Evolutionary conservation across 2,329 filamentous ascomycete genomes (phyloP), one percentile per base, ranked within the genome.

Genomic region (Paraconiothyrium brasiliense): DNA sequence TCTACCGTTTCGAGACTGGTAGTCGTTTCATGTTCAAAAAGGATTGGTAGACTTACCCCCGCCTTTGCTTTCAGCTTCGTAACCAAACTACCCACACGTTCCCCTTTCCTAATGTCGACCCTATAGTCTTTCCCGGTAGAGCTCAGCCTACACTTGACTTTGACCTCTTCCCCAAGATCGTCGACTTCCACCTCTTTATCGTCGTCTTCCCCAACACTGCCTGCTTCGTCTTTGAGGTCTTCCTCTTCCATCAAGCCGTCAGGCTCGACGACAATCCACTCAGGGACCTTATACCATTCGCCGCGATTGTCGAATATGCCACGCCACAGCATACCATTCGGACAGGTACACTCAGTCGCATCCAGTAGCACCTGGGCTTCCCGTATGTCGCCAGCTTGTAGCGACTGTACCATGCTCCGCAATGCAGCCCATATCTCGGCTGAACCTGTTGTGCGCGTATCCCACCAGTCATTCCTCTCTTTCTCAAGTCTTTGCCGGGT

Each of bases 381-480:
- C 37, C 72, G 74, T 41, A 83, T 67, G 34, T 81, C 74, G 0
- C 80, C 83, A 0, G 74, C 69, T 81, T 90, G 90, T 63, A 97
- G 76, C 7, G 92, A 81, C 63, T 91, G 86, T 20, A 93, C 83
- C 0, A 89, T 90, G 1, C 88, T 82, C 49, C 85, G 85, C 14
- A 97, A 78, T 0, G 92, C 90, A 68, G 87, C 87, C 94, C 94
- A 98, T 30, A 95, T 86, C 77, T 97, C 92, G 4, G 85, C 72
- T 4, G 88, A 85, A 2, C 93, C 93, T 0, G 90, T 91, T 16
- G 96, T 92, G 50, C 93, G 84, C 1, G 94, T 97, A 63, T 97
- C 93, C 78, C 97, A 98, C 83, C 96, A 97, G 64, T 93, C 93
- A 52, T 81, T 81, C 52, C 94, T 87, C 79, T 97, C 92, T 35